Conservation (phyloP, 306 rosid species). For the Prinsepia uniflora region DNA sequence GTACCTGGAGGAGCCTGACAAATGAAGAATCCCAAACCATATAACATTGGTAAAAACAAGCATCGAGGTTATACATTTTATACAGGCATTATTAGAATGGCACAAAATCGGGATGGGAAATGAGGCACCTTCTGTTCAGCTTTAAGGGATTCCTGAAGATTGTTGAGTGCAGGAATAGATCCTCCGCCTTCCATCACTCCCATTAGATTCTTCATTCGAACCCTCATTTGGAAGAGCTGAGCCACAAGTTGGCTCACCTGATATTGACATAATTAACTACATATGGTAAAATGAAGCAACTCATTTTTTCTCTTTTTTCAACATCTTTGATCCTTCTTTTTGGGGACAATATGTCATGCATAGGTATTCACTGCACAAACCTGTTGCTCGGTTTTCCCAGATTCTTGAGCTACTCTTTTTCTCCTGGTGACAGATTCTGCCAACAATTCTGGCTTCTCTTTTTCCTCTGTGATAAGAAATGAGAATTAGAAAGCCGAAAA, state of each 20-base stretch:
- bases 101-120: not conserved
- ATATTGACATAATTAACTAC: slow-evolving; percentile 19
- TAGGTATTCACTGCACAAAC: slow-evolving; percentile 32
- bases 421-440: slow-evolving; percentile 88
- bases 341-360: not conserved
- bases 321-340: slow-evolving; percentile 12
- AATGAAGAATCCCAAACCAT: slow-evolving; percentile 11
- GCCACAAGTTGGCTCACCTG: slow-evolving; percentile 91
- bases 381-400: slow-evolving; percentile 99
- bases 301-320: not conserved
- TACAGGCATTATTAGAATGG: not conserved
- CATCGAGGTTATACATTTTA: not conserved
- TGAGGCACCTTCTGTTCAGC: slow-evolving; percentile 70
- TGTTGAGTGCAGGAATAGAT: slow-evolving; percentile 73
- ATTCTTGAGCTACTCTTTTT: slow-evolving; percentile 80
- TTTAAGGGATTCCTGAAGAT: slow-evolving; percentile 89
- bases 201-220: slow-evolving; percentile 89
- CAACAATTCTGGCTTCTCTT: slow-evolving; percentile 88
- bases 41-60: not conserved
- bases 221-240: slow-evolving; percentile 95
- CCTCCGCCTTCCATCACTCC: slow-evolving; percentile 93
- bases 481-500: slow-evolving; percentile 11
- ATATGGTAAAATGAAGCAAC: slow-evolving; percentile 11
- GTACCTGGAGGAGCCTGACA: slow-evolving; percentile 79
- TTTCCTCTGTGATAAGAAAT: slow-evolving; percentile 72